A percentile compares a stretch with the other conserved stretches of the same genome.
phyloP scores from a whole-genome alignment of 2,329 filamentous ascomycete genomes.

The Phyllosticta citribraziliensis region DNA sequence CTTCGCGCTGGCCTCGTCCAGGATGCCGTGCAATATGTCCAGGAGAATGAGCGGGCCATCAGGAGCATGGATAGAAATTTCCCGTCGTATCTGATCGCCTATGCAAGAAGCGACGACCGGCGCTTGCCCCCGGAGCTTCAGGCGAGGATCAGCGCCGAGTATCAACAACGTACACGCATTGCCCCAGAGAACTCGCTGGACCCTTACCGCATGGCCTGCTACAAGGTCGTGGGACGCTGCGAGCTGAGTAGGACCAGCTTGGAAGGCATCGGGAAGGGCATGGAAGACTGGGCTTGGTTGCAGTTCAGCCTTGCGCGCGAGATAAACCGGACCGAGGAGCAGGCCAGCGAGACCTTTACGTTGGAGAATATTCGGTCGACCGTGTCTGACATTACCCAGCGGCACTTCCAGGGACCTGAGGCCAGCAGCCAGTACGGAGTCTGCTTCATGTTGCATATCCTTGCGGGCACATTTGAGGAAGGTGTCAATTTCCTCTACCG shows the following conservation, averaged over 20 bases:
- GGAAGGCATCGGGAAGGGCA: constrained; percentile 47
- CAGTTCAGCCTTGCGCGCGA: constrained; percentile 55
- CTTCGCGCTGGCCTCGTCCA: constrained; percentile 73
- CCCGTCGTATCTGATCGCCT: constrained; percentile 75
- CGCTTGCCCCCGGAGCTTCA: constrained; percentile 70
- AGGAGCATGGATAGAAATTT: constrained; percentile 86
- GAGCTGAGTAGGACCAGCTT: constrained; percentile 49
- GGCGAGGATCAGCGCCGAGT: constrained; percentile 82
- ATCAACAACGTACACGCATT: constrained; percentile 73
- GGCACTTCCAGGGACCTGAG: constrained; percentile 77
- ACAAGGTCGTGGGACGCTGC: constrained; percentile 86
- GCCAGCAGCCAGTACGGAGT: constrained; percentile 74
- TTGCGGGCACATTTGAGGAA: constrained; percentile 89
- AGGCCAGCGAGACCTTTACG: constrained; percentile 52
- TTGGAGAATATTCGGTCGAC: constrained; percentile 64
- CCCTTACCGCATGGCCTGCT: constrained; percentile 92
- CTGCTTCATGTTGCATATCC: constrained; percentile 84
- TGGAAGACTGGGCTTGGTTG: constrained; percentile 60
- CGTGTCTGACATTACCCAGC: constrained; percentile 78
- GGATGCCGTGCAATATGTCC: constrained; percentile 81
- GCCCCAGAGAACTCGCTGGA: constrained; percentile 81
- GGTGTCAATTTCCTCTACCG: constrained; percentile 84
- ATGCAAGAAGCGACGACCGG: constrained; percentile 65
- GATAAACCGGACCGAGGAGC: constrained; percentile 50
- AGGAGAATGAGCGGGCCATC: constrained; percentile 69